Base-by-base conservation (phyloP, 495 filamentous ascomycete genomes). In the Tuber calosporum region DNA sequence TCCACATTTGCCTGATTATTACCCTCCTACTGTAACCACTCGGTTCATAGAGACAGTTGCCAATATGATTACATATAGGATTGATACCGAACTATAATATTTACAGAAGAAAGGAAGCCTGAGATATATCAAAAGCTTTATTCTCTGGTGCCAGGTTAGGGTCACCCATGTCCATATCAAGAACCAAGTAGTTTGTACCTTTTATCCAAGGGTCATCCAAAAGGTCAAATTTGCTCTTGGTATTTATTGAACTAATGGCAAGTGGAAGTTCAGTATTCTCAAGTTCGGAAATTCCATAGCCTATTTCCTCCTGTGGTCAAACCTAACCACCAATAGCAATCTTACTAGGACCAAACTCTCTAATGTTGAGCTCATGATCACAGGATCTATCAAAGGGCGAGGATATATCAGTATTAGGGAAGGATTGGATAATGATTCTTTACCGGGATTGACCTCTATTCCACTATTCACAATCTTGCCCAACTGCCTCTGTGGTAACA, bases 401-500 rank as follows among this genome's bases (percentile, higher is more conserved):
- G 19, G 43, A 48, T 48, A 41, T 41, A 48, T 20, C 43, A 22
- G 43, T 48, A 48, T 48, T 20, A 22, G 19, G 22, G 7, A 48
- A 48, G 43, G 43, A 48, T 48, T 48, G 43, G 22, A 48, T 48
- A 68, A 72, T 41, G 37, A 70, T 70, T 34, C 48, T 70, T 15
- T 30, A 43, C 62, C 69, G 37, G 13, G 41, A 43, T 37, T 17
- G 30, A 53, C 43, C 36, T 6, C 22, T 71, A 71, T 71, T 43
- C 69, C 69, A 71, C 39, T 71, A 43, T 37, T 71, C 69, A 43
- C 69, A 71, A 39, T 43, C 69, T 58, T 6, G 19, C 20, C 69
- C 69, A 26, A 71, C 69, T 15, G 69, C 69, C 22, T 71, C 17
- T 15, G 43, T 71, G 22, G 69, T 71, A 53, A 58, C 34, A 71